These are phyloP conservation scores for Phlegmacium glaucopus DNA, from an alignment of 768 basidiomycete genomes.

Conservation along the genomic window DNA sequence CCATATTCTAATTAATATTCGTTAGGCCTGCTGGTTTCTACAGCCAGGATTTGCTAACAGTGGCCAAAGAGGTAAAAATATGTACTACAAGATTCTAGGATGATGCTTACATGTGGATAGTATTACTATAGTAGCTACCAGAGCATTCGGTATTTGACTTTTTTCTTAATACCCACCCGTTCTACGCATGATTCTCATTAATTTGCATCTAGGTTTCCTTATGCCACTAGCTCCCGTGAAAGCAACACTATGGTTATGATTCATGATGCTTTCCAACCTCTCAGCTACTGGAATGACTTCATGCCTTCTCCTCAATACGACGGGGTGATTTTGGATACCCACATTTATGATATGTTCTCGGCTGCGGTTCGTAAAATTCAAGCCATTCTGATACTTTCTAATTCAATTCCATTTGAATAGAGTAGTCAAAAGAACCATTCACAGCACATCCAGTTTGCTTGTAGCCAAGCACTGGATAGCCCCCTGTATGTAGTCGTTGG, in stretches of 20 bases:
- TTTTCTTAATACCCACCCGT: background rate
- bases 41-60: conserved; percentile 45
- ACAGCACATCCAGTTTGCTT: conserved; percentile 59
- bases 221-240: conserved; percentile 30
- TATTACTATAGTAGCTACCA: conserved; percentile 74
- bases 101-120: conserved; percentile 21
- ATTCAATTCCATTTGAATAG: conserved; percentile 19
- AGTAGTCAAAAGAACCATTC: conserved; percentile 36
- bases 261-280: conserved; percentile 74
- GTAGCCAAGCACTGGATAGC: conserved; percentile 41
- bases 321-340: conserved; percentile 76
- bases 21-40: conserved; percentile 68
- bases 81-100: background rate
- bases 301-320: conserved; percentile 44
- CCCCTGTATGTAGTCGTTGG: conserved; percentile 79
- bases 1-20: background rate
- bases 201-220: conserved; percentile 27
- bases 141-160: conserved; percentile 51
- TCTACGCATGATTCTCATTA: background rate
- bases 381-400: conserved; percentile 1
- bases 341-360: conserved; percentile 74
- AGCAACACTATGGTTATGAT: conserved; percentile 65
- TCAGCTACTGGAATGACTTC: conserved; percentile 66
- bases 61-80: conserved; percentile 37
- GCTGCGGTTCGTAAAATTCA: conserved; percentile 35